Conservation (phyloP, 202 grass and related monocot genomes). For the Setaria viridis region DNA sequence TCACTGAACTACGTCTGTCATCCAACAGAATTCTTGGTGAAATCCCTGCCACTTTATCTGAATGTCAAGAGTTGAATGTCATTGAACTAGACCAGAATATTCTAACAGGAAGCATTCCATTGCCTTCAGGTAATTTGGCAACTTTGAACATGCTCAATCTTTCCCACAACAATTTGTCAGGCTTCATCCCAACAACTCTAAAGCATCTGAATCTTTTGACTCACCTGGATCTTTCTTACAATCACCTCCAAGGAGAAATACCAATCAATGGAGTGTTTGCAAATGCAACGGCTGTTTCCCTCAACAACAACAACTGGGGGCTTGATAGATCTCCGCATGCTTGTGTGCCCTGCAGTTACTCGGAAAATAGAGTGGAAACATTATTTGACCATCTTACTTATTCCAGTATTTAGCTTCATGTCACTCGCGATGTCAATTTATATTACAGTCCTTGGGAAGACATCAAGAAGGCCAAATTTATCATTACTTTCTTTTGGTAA, state of each 20-base stretch:
- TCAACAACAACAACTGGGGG: neutral
- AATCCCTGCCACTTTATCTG: too few relatives aligned
- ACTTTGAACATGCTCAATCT: neutral
- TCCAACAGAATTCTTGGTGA: too few relatives aligned
- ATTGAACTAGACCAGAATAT: neutral
- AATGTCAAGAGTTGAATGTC: too few relatives aligned
- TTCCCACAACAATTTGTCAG: neutral
- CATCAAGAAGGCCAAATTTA: neutral
- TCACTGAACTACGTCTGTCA: too few relatives aligned
- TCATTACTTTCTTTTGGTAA: accelerated
- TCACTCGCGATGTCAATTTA: neutral
- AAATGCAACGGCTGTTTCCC: constrained; percentile 1
- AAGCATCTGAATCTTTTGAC: accelerated
- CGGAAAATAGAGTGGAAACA: accelerated
- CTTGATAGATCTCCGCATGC: neutral
- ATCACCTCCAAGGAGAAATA: neutral
- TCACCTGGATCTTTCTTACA: neutral
- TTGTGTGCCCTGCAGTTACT: accelerated
- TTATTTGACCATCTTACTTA: neutral
- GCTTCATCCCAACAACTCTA: accelerated
- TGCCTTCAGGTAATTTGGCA: accelerated
- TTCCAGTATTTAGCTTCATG: neutral
- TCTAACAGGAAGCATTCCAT: neutral
- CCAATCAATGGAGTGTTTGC: neutral
- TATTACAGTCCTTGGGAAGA: neutral